Conservation (phyloP, 2,329 filamentous ascomycete species). For the Aspergillus brunneoviolaceus region DNA sequence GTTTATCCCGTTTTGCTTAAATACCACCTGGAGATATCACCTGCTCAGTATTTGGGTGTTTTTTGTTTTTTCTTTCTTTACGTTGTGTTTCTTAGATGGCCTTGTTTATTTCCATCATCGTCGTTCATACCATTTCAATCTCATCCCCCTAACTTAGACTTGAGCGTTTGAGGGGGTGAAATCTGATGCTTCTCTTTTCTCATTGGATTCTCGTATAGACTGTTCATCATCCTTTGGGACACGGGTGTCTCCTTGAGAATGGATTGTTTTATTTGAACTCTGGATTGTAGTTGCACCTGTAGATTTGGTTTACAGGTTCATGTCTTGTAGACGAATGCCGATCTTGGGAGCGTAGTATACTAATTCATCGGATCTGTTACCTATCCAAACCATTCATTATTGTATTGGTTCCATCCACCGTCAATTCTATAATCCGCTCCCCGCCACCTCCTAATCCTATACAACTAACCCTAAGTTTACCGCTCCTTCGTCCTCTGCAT, state of each 20-base stretch:
- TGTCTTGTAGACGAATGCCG: too few species aligned
- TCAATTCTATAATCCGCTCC: too few species aligned
- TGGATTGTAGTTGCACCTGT: too few species aligned
- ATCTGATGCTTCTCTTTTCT: constrained; percentile 16
- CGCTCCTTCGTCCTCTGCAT: constrained; percentile 32
- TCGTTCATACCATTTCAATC: constrained; percentile 23
- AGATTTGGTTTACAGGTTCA: too few species aligned
- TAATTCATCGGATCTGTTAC: too few species aligned
- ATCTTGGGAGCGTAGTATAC: too few species aligned
- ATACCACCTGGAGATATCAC: constrained; percentile 21
- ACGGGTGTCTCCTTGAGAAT: too few species aligned
- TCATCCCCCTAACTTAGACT: constrained; percentile 18
- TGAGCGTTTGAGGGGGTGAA: constrained; percentile 21
- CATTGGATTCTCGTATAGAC: not conserved
- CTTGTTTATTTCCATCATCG: not conserved
- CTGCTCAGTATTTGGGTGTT: constrained; percentile 21
- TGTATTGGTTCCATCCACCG: too few species aligned
- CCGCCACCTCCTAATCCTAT: too few species aligned
- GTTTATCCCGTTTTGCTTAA: constrained; percentile 15
- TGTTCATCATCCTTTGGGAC: not conserved
- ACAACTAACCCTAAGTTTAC: not conserved
- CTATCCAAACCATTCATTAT: too few species aligned
- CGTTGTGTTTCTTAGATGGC: constrained; percentile 21
- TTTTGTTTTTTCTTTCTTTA: not conserved
- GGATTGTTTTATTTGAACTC: too few species aligned